phyloP scores from a whole-genome alignment of 2,329 filamentous ascomycete species.

The Clonostachys chloroleuca region DNA sequence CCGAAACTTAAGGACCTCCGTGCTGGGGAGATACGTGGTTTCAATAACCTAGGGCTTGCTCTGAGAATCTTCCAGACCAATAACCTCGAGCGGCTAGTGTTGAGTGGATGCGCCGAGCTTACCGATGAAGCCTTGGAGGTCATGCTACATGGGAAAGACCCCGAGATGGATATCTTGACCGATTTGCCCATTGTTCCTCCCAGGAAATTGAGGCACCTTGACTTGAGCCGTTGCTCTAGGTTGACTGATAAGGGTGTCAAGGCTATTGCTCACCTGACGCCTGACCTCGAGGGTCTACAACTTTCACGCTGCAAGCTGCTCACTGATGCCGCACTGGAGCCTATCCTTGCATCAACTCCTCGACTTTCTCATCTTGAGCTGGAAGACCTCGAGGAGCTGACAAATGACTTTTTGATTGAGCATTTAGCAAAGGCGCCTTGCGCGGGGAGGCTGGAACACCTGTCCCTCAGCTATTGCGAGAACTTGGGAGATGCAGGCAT shows the following conservation, averaged over 20 bases:
- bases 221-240: conserved; percentile 73
- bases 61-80: conserved; percentile 74
- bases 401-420: conserved; percentile 67
- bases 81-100: conserved; percentile 73
- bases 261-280: conserved; percentile 68
- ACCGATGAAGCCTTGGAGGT: conserved; percentile 68
- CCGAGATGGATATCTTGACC: conserved; percentile 77
- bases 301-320: conserved; percentile 73
- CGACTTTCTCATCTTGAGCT: conserved; percentile 82
- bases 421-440: conserved; percentile 75
- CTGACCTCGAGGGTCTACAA: conserved; percentile 76
- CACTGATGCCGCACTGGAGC: conserved; percentile 67
- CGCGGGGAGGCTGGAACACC: conserved; percentile 65
- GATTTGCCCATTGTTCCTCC: conserved; percentile 71
- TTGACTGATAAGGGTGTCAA: conserved; percentile 72
- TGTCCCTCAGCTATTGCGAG: conserved; percentile 90
- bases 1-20: conserved; percentile 71
- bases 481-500: conserved; percentile 78
- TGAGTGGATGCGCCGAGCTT: conserved; percentile 76
- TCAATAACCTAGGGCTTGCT: conserved; percentile 70
- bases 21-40: conserved; percentile 76
- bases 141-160: conserved; percentile 72
- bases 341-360: conserved; percentile 71
- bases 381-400: conserved; percentile 77
- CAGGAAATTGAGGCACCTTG: conserved; percentile 76